Percentiles rank a stretch among this genome's conserved stretches.
phyloP scores from a whole-genome alignment of 495 filamentous ascomycete genomes.

The Parathielavia hyrcaniae region DNA sequence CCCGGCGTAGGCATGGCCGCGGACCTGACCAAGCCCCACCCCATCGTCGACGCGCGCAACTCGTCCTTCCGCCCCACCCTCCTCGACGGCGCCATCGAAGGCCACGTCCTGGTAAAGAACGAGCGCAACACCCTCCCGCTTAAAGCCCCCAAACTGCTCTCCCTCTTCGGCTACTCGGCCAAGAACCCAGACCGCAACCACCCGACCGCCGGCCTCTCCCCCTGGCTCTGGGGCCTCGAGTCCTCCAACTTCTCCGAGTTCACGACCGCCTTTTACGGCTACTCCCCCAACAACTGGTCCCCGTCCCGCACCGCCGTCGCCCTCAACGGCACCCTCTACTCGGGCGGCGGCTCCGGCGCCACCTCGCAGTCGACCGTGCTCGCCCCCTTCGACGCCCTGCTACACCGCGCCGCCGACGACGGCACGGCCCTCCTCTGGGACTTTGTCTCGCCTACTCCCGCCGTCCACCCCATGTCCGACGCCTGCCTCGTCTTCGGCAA shows the following conservation, averaged over 20 bases:
- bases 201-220: constrained; percentile 31
- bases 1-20: constrained; percentile 42
- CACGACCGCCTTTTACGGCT: constrained; percentile 18
- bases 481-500: constrained; percentile 63
- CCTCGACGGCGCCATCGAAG: constrained; percentile 45
- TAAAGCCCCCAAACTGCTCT: constrained; percentile 42
- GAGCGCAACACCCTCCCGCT: constrained; percentile 50
- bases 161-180: constrained; percentile 50
- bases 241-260: constrained; percentile 30
- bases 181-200: constrained; percentile 39
- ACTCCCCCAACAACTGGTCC: background rate
- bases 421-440: constrained; percentile 49
- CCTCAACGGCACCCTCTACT: constrained; percentile 49
- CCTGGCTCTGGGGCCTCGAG: constrained; percentile 37
- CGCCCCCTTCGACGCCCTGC: constrained; percentile 55
- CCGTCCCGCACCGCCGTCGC: constrained; percentile 28
- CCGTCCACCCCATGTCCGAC: constrained; percentile 49
- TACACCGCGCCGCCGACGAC: constrained; percentile 48
- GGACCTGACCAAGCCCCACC: constrained; percentile 50
- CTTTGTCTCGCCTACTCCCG: constrained; percentile 35
- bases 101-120: constrained; percentile 62
- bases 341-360: constrained; percentile 56
- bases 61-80: constrained; percentile 36
- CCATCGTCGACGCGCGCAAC: constrained; percentile 45
- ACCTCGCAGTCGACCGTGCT: constrained; percentile 49